These are phyloP conservation scores for Saprolegnia parasitica DNA, from an alignment of 352 stramenopile genomes.

Conservation along the genomic window DNA sequence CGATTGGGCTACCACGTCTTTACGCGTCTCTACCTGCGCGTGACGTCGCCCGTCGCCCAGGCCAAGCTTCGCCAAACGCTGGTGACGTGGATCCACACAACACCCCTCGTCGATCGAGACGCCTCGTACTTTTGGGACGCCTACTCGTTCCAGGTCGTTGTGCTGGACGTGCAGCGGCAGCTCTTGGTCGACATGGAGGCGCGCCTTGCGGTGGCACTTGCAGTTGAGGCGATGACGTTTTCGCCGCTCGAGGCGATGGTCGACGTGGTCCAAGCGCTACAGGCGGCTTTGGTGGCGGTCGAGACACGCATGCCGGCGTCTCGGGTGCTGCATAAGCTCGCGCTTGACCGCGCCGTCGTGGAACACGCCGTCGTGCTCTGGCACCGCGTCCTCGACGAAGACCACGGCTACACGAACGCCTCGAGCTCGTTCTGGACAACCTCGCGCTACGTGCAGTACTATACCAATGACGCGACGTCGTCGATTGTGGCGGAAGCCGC, in stretches of 20 bases:
- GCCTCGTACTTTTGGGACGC: conserved; percentile 60
- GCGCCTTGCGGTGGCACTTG: conserved; percentile 12
- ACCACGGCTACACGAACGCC: conserved; percentile 31
- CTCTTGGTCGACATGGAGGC: conserved; percentile 35
- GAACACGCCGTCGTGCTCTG: conserved; percentile 46
- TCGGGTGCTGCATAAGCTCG: conserved; percentile 2
- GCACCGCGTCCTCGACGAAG: conserved; percentile 41
- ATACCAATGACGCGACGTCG: too few relatives aligned
- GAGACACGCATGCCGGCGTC: background rate
- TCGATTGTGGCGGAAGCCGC: conserved; percentile 8
- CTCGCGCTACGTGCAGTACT: conserved; percentile 1
- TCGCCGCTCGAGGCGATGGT: conserved; percentile 33
- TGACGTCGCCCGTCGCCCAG: conserved; percentile 29
- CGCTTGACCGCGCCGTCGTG: conserved; percentile 40
- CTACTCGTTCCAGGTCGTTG: conserved; percentile 43
- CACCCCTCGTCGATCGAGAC: conserved; percentile 45
- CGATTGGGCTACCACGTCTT: conserved; percentile 38
- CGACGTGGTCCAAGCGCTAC: conserved; percentile 37
- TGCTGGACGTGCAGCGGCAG: conserved; percentile 44
- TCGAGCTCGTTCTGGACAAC: conserved; percentile 9
- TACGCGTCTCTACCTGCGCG: conserved; percentile 27
- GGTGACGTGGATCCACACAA: conserved; percentile 2
- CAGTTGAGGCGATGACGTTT: conserved; percentile 28
- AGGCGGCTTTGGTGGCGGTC: conserved; percentile 32
- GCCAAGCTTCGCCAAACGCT: conserved; percentile 31